Evolutionary conservation across 129 eudicot species (phyloP), one percentile per base, ranked within the genome.

Genomic region (Lactuca saligna): DNA sequence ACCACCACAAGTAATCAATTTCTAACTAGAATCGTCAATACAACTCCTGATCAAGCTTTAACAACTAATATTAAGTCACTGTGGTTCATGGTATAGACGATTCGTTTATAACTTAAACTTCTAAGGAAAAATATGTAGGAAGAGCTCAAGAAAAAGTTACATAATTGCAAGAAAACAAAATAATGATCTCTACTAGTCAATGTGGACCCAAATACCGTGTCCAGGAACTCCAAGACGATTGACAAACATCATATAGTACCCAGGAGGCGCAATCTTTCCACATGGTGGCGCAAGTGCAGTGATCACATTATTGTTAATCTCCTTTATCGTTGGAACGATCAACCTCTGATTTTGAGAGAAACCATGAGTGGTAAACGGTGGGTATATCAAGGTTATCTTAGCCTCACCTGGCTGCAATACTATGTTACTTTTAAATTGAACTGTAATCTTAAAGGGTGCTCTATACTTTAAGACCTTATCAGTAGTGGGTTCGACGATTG

Each of bases 301-400:
- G 6, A 87, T 66, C 7, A 14, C 9, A 6, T 68, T 35, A 1
- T 56, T 20, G 0, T 37, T 17, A 29, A 77, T 55, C 1, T 16
- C 34, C 35, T 5, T 58, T 17, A 76, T 32, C 25, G 42, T 44
- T 56, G 82, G 69, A 42, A 82, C 58, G 1, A 83, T 42, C 84
- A 81, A 6, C 64, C 97, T 87, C 66, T 90, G 97, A 73, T 81
- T 81, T 73, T 68, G 78, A 3, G 95, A 87, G 79, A 79, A 90
- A 7, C 95, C 97, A 17, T 90, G 97, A 12, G 95, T 90, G 4
- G 97, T 87, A 42, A 90, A 90, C 0, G 97, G 95, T 7, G 97
- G 97, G 8, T 81, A 58, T 12, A 78, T 58, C 81, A 90, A 50
- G 0, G 97, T 82, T 41, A 90, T 42, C 81, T 77, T 86, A 20